These are phyloP conservation scores for Cladophialophora immunda DNA, from an alignment of 2,329 filamentous ascomycete genomes.

Conservation along the genomic window DNA sequence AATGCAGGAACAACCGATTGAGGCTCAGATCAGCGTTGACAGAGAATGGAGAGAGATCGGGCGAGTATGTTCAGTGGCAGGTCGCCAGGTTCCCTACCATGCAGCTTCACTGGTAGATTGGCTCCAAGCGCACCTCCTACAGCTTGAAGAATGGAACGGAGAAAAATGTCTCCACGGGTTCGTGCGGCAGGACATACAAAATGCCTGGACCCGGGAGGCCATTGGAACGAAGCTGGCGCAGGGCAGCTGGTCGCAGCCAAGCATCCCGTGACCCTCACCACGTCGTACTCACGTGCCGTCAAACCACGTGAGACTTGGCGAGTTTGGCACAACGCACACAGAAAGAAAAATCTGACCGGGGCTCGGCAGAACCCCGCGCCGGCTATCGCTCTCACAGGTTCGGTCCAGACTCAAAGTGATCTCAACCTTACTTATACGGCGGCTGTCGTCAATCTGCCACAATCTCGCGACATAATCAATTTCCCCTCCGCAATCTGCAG, in stretches of 20 bases:
- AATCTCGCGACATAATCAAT: conserved; percentile 8
- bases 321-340: not conserved
- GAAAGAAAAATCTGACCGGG: not conserved
- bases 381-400: conserved; percentile 4
- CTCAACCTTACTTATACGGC: not conserved
- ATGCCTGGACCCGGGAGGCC: not conserved
- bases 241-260: not conserved
- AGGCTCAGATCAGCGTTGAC: conserved; percentile 9
- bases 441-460: conserved; percentile 16
- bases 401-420: not conserved
- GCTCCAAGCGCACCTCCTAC: not conserved
- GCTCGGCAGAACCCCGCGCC: conserved; percentile 2
- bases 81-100: not conserved
- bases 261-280: not conserved
- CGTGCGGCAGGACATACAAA: not conserved
- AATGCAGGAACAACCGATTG: conserved; percentile 32
- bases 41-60: not conserved
- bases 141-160: not conserved
- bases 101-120: not conserved
- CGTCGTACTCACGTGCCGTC: not conserved
- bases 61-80: not conserved
- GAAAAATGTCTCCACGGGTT: not conserved
- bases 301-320: not conserved
- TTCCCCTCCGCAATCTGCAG: not conserved
- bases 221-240: not conserved